Percentiles rank a stretch among this genome's conserved stretches.
These are phyloP conservation scores for Penicillium hesseltinei DNA, from an alignment of 2,329 filamentous ascomycete species.

Conservation along the genomic window DNA sequence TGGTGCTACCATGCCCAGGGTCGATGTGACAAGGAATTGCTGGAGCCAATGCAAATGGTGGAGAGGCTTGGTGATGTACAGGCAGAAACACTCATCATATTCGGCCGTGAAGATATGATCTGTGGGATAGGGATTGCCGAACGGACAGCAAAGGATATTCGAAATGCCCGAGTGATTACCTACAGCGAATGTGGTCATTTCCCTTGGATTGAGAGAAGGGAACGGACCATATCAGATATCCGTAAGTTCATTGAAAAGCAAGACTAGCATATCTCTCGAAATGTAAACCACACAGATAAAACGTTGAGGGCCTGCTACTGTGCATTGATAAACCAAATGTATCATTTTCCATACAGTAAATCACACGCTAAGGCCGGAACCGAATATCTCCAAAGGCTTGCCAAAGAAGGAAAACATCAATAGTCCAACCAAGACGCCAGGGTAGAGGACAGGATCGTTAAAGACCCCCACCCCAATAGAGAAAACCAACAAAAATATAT, in stretches of 20 bases:
- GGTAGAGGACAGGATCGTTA: slow-evolving; percentile 32
- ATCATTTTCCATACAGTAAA: slow-evolving; percentile 19
- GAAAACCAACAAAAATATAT: slow-evolving; percentile 19
- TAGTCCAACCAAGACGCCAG: slow-evolving; percentile 25
- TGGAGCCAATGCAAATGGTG: slow-evolving; percentile 14
- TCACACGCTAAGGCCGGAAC: slow-evolving; percentile 16
- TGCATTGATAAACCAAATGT: slow-evolving; percentile 18
- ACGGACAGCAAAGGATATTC: slow-evolving; percentile 16
- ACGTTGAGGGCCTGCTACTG: slow-evolving; percentile 9
- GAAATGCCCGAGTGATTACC: not conserved
- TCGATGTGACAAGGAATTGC: not conserved
- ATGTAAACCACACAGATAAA: not conserved
- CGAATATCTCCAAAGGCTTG: slow-evolving; percentile 4
- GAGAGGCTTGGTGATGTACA: slow-evolving; percentile 19
- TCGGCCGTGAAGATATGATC: slow-evolving; percentile 26
- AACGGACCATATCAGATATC: slow-evolving; percentile 16
- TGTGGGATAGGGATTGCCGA: slow-evolving; percentile 20
- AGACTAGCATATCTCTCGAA: not conserved
- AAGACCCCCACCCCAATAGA: slow-evolving; percentile 22
- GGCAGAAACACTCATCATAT: slow-evolving; percentile 28
- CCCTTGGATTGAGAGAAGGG: slow-evolving; percentile 27
- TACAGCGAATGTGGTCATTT: slow-evolving; percentile 28
- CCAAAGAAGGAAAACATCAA: slow-evolving; percentile 11
- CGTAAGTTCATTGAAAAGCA: slow-evolving; percentile 13
- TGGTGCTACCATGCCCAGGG: slow-evolving; percentile 3